A percentile compares a stretch with the other conserved stretches of the same genome.
Conservation (phyloP, 768 basidiomycete genomes). For the Boletus pseudopeckii region DNA sequence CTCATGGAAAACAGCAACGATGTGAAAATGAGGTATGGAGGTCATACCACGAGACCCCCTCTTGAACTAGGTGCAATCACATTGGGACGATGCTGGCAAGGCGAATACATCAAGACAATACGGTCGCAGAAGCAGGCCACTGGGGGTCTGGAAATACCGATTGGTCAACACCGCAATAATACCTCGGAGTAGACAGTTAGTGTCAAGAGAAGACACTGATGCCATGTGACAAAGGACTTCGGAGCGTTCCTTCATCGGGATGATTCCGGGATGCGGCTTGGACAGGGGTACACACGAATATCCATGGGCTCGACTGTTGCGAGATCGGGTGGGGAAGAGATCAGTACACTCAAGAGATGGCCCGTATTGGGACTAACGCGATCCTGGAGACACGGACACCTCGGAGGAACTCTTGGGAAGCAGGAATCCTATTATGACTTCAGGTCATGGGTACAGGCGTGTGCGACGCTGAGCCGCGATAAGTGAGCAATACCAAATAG, state of each 20-base stretch:
- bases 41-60: background rate
- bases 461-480: background rate
- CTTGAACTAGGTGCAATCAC: background rate
- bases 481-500: background rate
- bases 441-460: background rate
- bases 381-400: background rate
- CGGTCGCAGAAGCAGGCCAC: slow-evolving; percentile 1
- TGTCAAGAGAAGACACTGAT: background rate
- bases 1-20: slow-evolving; percentile 7
- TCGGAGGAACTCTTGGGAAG: background rate
- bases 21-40: background rate
- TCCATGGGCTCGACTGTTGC: background rate
- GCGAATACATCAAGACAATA: background rate
- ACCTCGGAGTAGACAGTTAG: background rate
- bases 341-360: background rate
- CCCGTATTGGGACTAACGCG: background rate
- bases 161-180: background rate
- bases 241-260: background rate
- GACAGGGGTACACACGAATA: background rate
- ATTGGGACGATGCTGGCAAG: background rate
- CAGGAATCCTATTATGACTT: background rate
- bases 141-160: background rate
- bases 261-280: background rate
- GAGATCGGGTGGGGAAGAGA: background rate
- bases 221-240: background rate